Evolutionary conservation across 768 basidiomycete species (phyloP), one percentile per base, ranked within the genome.

Genomic region (Amanita rimosa): DNA sequence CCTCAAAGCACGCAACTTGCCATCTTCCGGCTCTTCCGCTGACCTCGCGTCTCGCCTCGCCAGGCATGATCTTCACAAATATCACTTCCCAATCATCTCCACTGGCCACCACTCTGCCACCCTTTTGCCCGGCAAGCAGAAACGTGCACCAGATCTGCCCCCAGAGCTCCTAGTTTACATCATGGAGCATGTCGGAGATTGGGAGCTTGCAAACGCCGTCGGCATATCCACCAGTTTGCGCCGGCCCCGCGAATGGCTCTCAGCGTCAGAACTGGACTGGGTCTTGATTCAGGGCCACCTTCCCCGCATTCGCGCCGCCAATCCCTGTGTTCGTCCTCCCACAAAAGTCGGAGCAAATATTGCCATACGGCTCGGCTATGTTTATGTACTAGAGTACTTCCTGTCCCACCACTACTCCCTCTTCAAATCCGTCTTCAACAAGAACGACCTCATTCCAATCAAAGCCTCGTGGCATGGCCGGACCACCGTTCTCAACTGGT

Each of bases 121-220:
- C 24, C 54, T 55, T 2, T 57, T 52, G 8, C 52, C 60, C 50
- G 57, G 53, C 47, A 49, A 56, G 44, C 53, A 65, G 52, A 58
- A 54, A 41, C 39, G 61, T 38, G 60, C 65, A 0, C 77, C 77
- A 27, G 81, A 84, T 60, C 73, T 91, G 29, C 87, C 87, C 0
- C 69, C 82, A 47, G 88, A 91, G 61, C 74, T 91, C 35, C 62
- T 90, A 22, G 81, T 83, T 8, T 76, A 83, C 44, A 87, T 90
- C 52, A 63, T 90, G 63, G 84, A 90, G 50, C 76, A 83, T 54
- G 62, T 88, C 7, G 85, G 83, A 11, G 83, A 89, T 60, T 94
- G 89, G 87, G 85, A 91, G 56, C 78, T 94, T 7, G 71, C 82
- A 10, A 82, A 78, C 52, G 82, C 90, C 11, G 76, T 92, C 31